Evolutionary conservation across 2,329 filamentous ascomycete species (phyloP).

Genomic region (Microsporum ferrugineum): DNA sequence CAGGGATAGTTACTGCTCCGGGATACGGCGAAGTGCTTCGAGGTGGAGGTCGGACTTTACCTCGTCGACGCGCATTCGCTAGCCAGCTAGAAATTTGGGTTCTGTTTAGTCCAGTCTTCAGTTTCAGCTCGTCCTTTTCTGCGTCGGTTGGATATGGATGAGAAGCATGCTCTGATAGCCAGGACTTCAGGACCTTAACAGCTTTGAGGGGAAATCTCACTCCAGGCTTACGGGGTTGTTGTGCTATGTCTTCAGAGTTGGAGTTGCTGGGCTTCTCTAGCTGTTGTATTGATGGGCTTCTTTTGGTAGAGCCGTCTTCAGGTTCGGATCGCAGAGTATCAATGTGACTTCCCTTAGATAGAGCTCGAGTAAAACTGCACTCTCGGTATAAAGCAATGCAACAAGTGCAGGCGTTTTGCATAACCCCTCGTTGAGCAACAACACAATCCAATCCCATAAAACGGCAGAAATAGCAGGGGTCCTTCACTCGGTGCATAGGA

Average conservation of each 20-base stretch:
- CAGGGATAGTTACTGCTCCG: conserved; percentile 63
- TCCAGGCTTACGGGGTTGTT: conserved; percentile 49
- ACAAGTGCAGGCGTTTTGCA: conserved; percentile 37
- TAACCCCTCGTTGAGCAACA: conserved; percentile 33
- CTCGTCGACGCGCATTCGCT: conserved; percentile 72
- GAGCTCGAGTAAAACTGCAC: conserved; percentile 37
- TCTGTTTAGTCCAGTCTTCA: conserved; percentile 67
- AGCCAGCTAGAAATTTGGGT: conserved; percentile 87
- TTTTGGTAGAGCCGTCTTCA: conserved; percentile 32
- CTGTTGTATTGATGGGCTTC: conserved; percentile 30
- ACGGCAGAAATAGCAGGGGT: conserved; percentile 37
- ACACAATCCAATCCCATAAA: conserved; percentile 39
- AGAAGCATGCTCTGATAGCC: conserved; percentile 66
- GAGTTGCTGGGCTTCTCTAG: conserved; percentile 30
- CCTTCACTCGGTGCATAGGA: conserved; percentile 36
- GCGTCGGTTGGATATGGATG: conserved; percentile 83
- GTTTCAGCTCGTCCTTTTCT: conserved; percentile 69
- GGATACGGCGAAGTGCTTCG: conserved; percentile 59
- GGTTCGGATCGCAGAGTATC: conserved; percentile 35
- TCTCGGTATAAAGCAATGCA: conserved; percentile 38
- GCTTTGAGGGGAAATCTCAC: conserved; percentile 71
- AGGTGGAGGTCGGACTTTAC: conserved; percentile 57
- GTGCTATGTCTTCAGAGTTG: conserved; percentile 25
- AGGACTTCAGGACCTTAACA: conserved; percentile 68
- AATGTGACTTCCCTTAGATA: conserved; percentile 32